A percentile compares a stretch with the other conserved stretches of the same genome.
Conservation (phyloP, 371 early-diverging fungal genomes). For the Apophysomyces ossiformis region DNA sequence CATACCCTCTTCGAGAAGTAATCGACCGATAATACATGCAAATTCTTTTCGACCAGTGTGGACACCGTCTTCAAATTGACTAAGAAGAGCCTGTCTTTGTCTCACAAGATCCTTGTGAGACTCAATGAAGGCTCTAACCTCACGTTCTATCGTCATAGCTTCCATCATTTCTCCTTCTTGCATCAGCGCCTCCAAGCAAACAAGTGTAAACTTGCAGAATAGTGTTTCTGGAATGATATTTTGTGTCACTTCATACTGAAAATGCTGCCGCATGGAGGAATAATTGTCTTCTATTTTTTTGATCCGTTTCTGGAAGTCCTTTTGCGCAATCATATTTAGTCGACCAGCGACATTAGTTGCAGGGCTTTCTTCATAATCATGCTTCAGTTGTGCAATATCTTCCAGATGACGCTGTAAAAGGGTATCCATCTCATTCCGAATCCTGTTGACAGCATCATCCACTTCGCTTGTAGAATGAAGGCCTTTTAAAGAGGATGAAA, state of each 20-base stretch:
- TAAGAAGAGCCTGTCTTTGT: slow-evolving; percentile 58
- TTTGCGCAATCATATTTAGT: slow-evolving; percentile 65
- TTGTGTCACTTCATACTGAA: slow-evolving; percentile 26
- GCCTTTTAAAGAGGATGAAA: slow-evolving; percentile 12
- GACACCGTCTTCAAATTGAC: slow-evolving; percentile 71
- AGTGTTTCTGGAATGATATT: slow-evolving; percentile 35
- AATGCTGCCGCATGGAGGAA: slow-evolving; percentile 30
- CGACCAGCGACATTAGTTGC: slow-evolving; percentile 55
- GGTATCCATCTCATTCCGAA: slow-evolving; percentile 32
- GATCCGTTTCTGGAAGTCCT: slow-evolving; percentile 68
- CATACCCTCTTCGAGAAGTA: slow-evolving; percentile 75
- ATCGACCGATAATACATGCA: slow-evolving; percentile 70
- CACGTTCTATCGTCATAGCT: slow-evolving; percentile 53
- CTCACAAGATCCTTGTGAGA: slow-evolving; percentile 55
- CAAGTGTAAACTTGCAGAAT: slow-evolving; percentile 39
- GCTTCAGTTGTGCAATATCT: slow-evolving; percentile 50
- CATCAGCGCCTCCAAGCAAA: slow-evolving; percentile 70
- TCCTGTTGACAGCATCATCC: slow-evolving; percentile 12
- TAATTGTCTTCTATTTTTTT: slow-evolving; percentile 60
- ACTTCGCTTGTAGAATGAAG: slow-evolving; percentile 12
- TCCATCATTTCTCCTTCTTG: slow-evolving; percentile 76
- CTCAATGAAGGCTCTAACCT: slow-evolving; percentile 51
- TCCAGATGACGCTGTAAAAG: slow-evolving; percentile 39
- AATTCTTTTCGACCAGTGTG: slow-evolving; percentile 70
- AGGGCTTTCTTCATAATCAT: slow-evolving; percentile 51